Conservation (phyloP, 306 rosid species). For the Prunus salicina region DNA sequence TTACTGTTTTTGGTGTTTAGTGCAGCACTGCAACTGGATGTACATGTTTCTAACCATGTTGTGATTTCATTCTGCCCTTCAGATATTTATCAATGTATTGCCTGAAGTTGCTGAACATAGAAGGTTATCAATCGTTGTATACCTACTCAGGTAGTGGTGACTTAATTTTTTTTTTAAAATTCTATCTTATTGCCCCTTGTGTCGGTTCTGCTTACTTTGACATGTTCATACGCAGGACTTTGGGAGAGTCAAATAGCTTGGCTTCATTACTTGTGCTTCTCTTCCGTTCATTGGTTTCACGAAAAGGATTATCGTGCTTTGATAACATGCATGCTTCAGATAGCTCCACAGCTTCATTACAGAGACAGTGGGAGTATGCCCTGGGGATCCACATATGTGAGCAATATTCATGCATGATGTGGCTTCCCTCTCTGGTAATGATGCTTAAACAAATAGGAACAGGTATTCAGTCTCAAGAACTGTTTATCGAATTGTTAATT, state of each 20-base stretch:
- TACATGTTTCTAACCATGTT: constrained; percentile 15
- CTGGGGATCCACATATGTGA: constrained; percentile 71
- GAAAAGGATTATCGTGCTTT: constrained; percentile 40
- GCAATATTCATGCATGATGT: constrained; percentile 62
- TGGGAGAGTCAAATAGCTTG: constrained; percentile 79
- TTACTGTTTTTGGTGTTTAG: constrained; percentile 5
- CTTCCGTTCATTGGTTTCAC: constrained; percentile 66
- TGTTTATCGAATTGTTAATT: constrained; percentile 50
- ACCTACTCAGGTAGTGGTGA: constrained; percentile 57
- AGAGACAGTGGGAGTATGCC: constrained; percentile 77
- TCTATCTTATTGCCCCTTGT: constrained; percentile 3
- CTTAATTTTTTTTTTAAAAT: background rate
- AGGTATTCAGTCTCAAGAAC: constrained; percentile 27
- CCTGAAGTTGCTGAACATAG: constrained; percentile 81
- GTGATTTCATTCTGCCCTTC: constrained; percentile 28
- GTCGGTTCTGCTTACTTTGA: constrained; percentile 21
- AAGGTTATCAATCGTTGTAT: constrained; percentile 59
- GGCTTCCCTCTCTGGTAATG: constrained; percentile 84
- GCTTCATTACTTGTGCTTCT: constrained; percentile 70
- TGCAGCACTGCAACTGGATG: background rate
- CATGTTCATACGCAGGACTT: constrained; percentile 51
- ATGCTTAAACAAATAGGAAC: constrained; percentile 42
- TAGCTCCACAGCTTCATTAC: constrained; percentile 35
- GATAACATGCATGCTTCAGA: constrained; percentile 31
- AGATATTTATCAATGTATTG: constrained; percentile 66